These are phyloP conservation scores for Pleurozium schreberi DNA, from an alignment of 225 moss, liverwort and hornwort species.

Conservation along the genomic window DNA sequence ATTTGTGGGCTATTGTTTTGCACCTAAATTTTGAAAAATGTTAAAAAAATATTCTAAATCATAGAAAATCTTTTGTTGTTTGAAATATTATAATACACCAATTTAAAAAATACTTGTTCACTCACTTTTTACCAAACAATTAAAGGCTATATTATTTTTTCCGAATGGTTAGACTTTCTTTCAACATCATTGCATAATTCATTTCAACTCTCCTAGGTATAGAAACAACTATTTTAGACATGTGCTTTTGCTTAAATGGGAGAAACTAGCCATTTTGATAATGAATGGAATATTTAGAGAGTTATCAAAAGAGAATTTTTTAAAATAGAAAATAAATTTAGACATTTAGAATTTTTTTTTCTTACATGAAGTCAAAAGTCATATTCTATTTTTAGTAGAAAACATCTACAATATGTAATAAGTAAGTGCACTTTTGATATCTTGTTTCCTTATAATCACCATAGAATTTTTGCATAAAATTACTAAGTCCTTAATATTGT, in stretches of 20 bases:
- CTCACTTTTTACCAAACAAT: not conserved
- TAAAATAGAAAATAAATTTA: not conserved
- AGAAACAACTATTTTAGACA: not conserved
- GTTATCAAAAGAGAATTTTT: not conserved
- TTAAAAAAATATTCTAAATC: not conserved
- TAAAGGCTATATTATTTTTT: not conserved
- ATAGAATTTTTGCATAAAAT: not conserved
- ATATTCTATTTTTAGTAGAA: not conserved
- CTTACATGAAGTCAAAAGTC: not conserved
- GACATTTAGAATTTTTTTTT: not conserved
- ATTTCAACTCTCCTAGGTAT: not conserved
- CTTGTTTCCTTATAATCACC: accelerated
- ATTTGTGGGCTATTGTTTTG: not conserved
- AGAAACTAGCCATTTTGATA: not conserved
- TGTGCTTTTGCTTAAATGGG: accelerated
- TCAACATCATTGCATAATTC: not conserved
- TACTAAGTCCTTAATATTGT: not conserved
- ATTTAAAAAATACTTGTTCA: not conserved
- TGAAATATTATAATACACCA: accelerated
- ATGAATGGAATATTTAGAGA: not conserved
- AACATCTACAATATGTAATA: not conserved
- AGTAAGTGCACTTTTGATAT: not conserved
- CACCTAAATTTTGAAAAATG: not conserved
- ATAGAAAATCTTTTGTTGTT: not conserved
- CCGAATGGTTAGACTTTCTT: not conserved